phyloP scores from a whole-genome alignment of 768 basidiomycete species.

The Hysterangium stoloniferum region DNA sequence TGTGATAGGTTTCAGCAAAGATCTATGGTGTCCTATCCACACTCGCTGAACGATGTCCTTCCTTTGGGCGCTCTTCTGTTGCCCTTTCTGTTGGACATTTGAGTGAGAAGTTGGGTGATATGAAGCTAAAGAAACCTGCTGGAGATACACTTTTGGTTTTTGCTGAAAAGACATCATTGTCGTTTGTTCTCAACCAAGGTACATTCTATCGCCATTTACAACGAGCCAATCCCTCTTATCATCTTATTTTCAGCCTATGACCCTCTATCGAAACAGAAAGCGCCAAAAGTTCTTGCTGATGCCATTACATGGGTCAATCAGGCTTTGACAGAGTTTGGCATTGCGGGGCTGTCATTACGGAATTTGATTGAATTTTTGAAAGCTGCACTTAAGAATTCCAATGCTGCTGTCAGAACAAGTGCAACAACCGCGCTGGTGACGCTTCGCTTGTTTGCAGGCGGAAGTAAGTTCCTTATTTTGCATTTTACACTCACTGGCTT shows the following conservation, averaged over 20 bases:
- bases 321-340: slow-evolving; percentile 85
- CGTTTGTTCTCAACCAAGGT: slow-evolving; percentile 94
- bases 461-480: slow-evolving; percentile 45
- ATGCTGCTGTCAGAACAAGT: slow-evolving; percentile 86
- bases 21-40: slow-evolving; percentile 68
- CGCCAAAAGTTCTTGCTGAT: slow-evolving; percentile 93
- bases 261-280: slow-evolving; percentile 89
- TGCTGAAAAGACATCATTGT: slow-evolving; percentile 88
- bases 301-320: slow-evolving; percentile 83
- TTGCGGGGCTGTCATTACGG: slow-evolving; percentile 75
- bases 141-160: slow-evolving; percentile 78
- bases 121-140: slow-evolving; percentile 95
- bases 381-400: slow-evolving; percentile 80
- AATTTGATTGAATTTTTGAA: slow-evolving; percentile 89
- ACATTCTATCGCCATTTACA: slow-evolving; percentile 15
- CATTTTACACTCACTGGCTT: background rate
- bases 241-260: slow-evolving; percentile 65
- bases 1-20: slow-evolving; percentile 75
- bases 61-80: slow-evolving; percentile 78
- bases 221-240: slow-evolving; percentile 7
- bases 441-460: slow-evolving; percentile 83
- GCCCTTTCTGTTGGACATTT: slow-evolving; percentile 78
- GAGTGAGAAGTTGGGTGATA: slow-evolving; percentile 90
- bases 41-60: slow-evolving; percentile 71
- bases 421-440: slow-evolving; percentile 92